These are phyloP conservation scores for Phaeodactylum tricornutum DNA, from an alignment of 108 stramenopile genomes.

Conservation along the genomic window DNA sequence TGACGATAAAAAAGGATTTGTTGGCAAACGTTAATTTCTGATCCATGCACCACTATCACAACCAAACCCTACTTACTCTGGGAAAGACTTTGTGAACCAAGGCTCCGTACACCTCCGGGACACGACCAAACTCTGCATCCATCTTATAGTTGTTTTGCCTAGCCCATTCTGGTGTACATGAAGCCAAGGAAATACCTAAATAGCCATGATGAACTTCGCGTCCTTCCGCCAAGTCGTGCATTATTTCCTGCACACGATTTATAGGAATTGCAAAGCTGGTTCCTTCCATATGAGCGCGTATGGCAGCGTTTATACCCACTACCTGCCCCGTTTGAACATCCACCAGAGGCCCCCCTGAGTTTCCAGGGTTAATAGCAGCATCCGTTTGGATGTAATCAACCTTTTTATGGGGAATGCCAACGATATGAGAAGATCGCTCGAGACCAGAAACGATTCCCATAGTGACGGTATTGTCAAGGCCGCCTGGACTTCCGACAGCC, in stretches of 20 bases:
- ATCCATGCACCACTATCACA: too few relatives aligned
- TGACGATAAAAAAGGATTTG: too few relatives aligned
- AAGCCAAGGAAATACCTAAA: constrained; percentile 47
- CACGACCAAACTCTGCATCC: constrained; percentile 5
- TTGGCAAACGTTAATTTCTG: too few relatives aligned
- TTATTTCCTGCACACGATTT: constrained; percentile 65
- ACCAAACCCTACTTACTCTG: too few relatives aligned
- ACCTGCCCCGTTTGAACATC: constrained; percentile 76
- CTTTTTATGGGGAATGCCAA: constrained; percentile 79
- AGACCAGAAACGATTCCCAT: constrained; percentile 79
- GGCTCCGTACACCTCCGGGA: constrained; percentile 72
- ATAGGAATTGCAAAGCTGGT: constrained; percentile 87
- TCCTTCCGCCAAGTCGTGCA: constrained; percentile 57
- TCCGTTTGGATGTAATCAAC: constrained; percentile 89
- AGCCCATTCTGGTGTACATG: constrained; percentile 64
- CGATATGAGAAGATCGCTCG: constrained; percentile 68
- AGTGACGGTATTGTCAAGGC: constrained; percentile 85
- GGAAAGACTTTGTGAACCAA: constrained; percentile 69
- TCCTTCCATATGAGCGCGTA: constrained; percentile 84
- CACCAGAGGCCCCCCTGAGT: constrained; percentile 78
- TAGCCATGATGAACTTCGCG: constrained; percentile 74
- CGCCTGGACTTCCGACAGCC: constrained; percentile 78
- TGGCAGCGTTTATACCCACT: constrained; percentile 85
- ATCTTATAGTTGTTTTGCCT: constrained; percentile 41
- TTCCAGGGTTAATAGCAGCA: constrained; percentile 65